Conservation (phyloP, 345 rosid genomes). For the Noccaea caerulescens region DNA sequence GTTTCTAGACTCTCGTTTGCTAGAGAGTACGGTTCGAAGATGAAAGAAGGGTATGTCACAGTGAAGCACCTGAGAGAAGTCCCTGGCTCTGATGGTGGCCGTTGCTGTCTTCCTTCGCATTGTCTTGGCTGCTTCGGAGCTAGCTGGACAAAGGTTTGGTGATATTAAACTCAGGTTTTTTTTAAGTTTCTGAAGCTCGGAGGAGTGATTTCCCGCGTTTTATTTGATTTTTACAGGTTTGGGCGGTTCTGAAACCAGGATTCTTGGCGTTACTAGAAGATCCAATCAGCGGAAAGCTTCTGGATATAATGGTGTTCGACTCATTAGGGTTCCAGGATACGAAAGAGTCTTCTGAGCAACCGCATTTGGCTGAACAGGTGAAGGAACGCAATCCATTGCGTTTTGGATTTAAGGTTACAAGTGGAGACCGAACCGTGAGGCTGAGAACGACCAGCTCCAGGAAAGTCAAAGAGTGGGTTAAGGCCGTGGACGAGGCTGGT, state of each 20-base stretch:
- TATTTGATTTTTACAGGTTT: conserved; percentile 54
- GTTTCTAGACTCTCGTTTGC: conserved; percentile 87
- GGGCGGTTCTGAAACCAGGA: conserved; percentile 96
- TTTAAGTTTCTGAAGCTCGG: neutral
- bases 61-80: conserved; percentile 66
- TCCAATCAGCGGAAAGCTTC: conserved; percentile 63
- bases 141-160: conserved; percentile 72
- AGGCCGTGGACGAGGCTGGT: conserved; percentile 70
- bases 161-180: neutral
- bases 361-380: conserved; percentile 60
- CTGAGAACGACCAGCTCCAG: conserved; percentile 62
- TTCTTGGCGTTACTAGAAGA: conserved; percentile 88
- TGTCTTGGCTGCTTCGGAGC: conserved; percentile 61
- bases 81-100: conserved; percentile 37
- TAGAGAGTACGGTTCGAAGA: conserved; percentile 76
- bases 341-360: conserved; percentile 43
- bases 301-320: conserved; percentile 86
- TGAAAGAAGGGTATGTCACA: conserved; percentile 87
- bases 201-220: neutral
- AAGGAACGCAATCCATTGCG: conserved; percentile 74
- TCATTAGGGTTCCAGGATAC: conserved; percentile 43
- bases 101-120: conserved; percentile 52
- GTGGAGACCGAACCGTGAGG: conserved; percentile 64
- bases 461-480: conserved; percentile 77
- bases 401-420: conserved; percentile 65